Conservation (phyloP, 345 rosid species). For the Citrus hindsii region DNA sequence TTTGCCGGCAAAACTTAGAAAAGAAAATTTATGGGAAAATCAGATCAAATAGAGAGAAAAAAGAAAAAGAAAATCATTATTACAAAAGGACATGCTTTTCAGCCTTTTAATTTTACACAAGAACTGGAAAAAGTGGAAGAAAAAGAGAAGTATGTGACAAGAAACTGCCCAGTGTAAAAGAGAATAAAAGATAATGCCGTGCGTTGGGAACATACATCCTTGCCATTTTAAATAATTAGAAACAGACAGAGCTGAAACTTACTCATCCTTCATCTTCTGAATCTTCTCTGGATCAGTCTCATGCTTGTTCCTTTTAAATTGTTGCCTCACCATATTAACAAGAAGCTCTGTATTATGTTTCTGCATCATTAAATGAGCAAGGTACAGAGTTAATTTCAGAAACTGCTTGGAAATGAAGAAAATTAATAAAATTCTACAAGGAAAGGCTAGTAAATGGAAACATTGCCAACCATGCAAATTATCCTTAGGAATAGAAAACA, state of each 20-base stretch:
- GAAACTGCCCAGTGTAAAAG: not conserved
- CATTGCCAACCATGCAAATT: not conserved
- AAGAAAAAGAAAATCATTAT: not conserved
- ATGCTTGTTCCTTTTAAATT: slow-evolving; percentile 71
- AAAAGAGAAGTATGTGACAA: not conserved
- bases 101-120: not conserved
- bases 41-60: not conserved
- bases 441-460: not conserved
- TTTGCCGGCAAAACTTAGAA: not conserved
- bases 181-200: not conserved
- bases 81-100: not conserved
- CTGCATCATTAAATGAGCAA: slow-evolving; percentile 35
- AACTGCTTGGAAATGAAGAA: not conserved
- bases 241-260: slow-evolving; percentile 27
- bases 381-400: not conserved
- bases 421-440: not conserved
- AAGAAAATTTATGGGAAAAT: not conserved
- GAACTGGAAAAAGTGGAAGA: not conserved
- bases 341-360: slow-evolving; percentile 82
- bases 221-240: not conserved
- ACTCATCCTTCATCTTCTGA: slow-evolving; percentile 90
- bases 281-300: slow-evolving; percentile 91
- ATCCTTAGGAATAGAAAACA: not conserved
- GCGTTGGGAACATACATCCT: not conserved
- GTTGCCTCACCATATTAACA: slow-evolving; percentile 82